Base-by-base conservation (phyloP, 257 asterid species). In the Verbascum thapsus region DNA sequence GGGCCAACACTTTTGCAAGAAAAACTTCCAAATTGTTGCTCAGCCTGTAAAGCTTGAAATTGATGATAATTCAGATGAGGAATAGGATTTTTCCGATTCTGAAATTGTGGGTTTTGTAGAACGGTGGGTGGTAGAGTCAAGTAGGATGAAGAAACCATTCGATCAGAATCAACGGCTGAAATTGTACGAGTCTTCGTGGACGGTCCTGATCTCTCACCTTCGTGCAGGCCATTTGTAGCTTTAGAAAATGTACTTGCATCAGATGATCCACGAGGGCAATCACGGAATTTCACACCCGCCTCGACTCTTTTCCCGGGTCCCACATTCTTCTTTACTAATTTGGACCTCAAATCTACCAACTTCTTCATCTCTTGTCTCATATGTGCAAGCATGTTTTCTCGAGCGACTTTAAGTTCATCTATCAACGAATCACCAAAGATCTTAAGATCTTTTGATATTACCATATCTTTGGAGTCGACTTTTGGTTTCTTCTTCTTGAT, bases 291-390 rank as follows among this genome's bases (percentile, higher is more conserved):
- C 58, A 4, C 38, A n/a, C 54, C 8, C 17, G 76, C 26, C 53
- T 67, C 61, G 30, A 51, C 34, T 64, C 69, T 8, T 49, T 56
- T 5, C 51, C 41, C 2, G 52, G 66, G n/a, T 15, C 53, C 34
- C 40, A 9, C 54, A 41, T 38, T 62, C 54, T 43, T 74, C 71
- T 39, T 64, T 34, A 5, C 23, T 6, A 42, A 13, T 26, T 37
- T 34, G 2, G 74, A 35, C 49, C 54, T 62, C 9, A 62, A 34
- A 16, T 71, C 20, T 19, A 3, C 63, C 42, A 73, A 10, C 60
- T 77, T 79, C 16, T 48, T 17, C 74, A 75, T 63, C 68, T 81
- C 82, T 40, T 72, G 67, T 60, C 58, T 73, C 90, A 83, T 76
- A 34, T 58, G 64, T 16, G 69, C 71, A 71, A 79, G 57, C 86